Evolutionary conservation across 2,329 filamentous ascomycete genomes (phyloP), one percentile per base, ranked within the genome.

Genomic region (Paecilomyces niveus): DNA sequence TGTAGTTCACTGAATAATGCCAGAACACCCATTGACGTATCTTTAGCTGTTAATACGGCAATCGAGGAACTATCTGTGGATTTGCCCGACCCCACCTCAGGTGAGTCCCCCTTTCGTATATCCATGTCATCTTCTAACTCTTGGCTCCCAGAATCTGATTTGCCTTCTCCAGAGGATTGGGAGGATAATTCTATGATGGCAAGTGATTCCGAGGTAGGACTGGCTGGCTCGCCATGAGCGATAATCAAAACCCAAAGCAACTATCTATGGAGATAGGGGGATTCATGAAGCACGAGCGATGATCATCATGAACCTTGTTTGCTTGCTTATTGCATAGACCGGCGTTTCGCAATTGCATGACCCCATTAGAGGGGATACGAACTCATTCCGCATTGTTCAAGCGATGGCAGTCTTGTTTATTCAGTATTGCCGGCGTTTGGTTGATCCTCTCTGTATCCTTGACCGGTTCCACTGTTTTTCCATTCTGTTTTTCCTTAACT

Each of bases 121-220:
- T 65, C 24, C 39, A 53, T 60, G 57, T 60, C 55, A 58, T 49
- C 59, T 60, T 70, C 66, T 69, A 65, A 67, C 60, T 35, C 56
- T 53, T 45, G 57, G 45, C 54, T 39, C 57, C 58, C 72, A 76
- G 73, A 70, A 58, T 75, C 73, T 70, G 72, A 77, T 64, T 63
- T 72, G 56, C 67, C 69, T 63, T 75, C 71, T 60, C 61, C 70
- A 65, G 74, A 77, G 61, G 72, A 73, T 59, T 77, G 74, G 74
- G 74, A 76, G 54, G 72, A 74, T 56, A 71, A 75, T 54, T 77
- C 74, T 21, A 67, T 68, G 53, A 66, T 76, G 60, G 72, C 68
- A 51, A 76, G 72, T 57, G 74, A 76, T 61, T 76, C 74, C 2
- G 74, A 77, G 31, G 65, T 74, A 62, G 74, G 74, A 18, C 57